These are phyloP conservation scores for Chimonanthus praecox DNA, from an alignment of 164 flowering plant species.

Conservation along the genomic window DNA sequence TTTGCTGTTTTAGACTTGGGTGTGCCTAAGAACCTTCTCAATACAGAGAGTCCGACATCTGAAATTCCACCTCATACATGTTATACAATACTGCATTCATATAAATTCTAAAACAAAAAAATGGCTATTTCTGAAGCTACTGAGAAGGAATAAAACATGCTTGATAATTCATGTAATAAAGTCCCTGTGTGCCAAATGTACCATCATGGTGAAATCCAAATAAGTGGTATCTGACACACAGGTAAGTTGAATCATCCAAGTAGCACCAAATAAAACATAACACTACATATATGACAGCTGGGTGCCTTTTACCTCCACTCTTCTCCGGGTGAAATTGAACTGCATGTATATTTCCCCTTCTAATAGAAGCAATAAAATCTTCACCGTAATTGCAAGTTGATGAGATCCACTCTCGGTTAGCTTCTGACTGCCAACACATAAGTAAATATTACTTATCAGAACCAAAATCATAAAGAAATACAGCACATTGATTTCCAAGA, in stretches of 20 bases:
- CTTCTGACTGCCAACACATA: constrained; percentile 48
- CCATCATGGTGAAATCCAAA: too few species aligned
- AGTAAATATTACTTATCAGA: constrained; percentile 3
- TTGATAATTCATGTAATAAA: background rate
- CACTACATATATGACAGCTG: background rate
- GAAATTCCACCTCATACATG: constrained; percentile 18
- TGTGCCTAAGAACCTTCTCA: constrained; percentile 70
- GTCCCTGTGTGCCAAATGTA: background rate
- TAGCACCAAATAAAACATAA: background rate
- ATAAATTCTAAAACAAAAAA: background rate
- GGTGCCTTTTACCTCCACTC: constrained; percentile 77
- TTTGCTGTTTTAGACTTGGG: constrained; percentile 39
- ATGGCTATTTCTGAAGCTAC: background rate
- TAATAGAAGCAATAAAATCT: constrained; percentile 76
- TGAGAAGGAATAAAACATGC: background rate
- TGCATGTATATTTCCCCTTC: constrained; percentile 89
- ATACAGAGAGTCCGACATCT: constrained; percentile 91
- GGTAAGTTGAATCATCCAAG: background rate
- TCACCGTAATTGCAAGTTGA: constrained; percentile 92
- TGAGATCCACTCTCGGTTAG: constrained; percentile 86
- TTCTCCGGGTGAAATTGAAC: constrained; percentile 99
- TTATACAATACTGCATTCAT: background rate
- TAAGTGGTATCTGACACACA: background rate
- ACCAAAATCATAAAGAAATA: background rate
- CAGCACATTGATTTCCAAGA: background rate